Conservation (phyloP, 768 basidiomycete genomes). For the Coprinopsis marcescibilis region DNA sequence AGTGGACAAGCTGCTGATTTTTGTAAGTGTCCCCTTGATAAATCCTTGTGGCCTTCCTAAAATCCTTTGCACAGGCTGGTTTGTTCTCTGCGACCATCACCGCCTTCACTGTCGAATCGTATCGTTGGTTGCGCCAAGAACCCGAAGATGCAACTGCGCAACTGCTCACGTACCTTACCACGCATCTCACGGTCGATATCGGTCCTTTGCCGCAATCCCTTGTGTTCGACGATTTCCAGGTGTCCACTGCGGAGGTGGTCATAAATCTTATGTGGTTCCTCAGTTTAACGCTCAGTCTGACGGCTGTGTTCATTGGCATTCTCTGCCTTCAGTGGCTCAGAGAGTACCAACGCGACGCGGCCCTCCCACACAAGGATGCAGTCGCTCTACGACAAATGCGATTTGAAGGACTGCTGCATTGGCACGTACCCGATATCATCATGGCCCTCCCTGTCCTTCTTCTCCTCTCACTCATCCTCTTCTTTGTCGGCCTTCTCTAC, state of each 20-base stretch:
- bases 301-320: not conserved
- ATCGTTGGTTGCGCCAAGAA: not conserved
- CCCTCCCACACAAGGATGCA: not conserved
- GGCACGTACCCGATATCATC: constrained; percentile 1
- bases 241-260: not conserved
- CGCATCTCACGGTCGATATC: not conserved
- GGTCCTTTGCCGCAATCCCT: not conserved
- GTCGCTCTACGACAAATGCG: constrained; percentile 5
- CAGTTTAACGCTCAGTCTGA: not conserved
- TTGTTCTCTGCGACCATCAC: constrained; percentile 9
- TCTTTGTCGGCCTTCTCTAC: constrained; percentile 1
- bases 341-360: not conserved
- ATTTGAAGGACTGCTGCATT: not conserved
- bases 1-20: not conserved
- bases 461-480: not conserved
- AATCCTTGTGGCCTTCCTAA: not conserved
- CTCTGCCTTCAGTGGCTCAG: constrained; percentile 4
- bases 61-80: not conserved
- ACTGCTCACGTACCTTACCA: not conserved
- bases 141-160: not conserved
- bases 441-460: constrained; percentile 1
- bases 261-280: not conserved
- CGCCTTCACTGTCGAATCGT: constrained; percentile 1
- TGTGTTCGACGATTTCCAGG: not conserved
- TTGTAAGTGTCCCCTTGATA: not conserved